These are phyloP conservation scores for Orbilia oligospora DNA, from an alignment of 2,329 filamentous ascomycete genomes.

Conservation along the genomic window DNA sequence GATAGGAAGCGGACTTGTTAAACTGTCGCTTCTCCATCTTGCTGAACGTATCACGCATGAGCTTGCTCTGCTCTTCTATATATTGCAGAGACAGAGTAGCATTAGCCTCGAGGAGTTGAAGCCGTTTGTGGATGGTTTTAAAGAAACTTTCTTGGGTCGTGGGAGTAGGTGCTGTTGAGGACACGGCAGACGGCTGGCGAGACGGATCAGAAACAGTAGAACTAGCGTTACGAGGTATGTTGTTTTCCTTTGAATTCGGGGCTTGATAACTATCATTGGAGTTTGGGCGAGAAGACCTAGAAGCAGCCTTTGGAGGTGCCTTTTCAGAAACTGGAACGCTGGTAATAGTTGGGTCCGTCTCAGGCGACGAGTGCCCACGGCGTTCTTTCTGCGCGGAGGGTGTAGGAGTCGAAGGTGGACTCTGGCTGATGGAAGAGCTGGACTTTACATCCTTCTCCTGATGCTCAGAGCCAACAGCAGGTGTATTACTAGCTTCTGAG, in stretches of 20 bases:
- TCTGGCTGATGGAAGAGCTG: slow-evolving; percentile 31
- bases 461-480: slow-evolving; percentile 36
- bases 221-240: slow-evolving; percentile 61
- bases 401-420: slow-evolving; percentile 14
- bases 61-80: slow-evolving; percentile 94
- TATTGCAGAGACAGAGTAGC: slow-evolving; percentile 94
- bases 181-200: slow-evolving; percentile 67
- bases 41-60: slow-evolving; percentile 86
- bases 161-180: slow-evolving; percentile 74
- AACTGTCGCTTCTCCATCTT: slow-evolving; percentile 90
- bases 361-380: slow-evolving; percentile 11
- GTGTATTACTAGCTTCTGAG: neutral
- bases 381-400: slow-evolving; percentile 24
- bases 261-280: slow-evolving; percentile 64
- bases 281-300: slow-evolving; percentile 21
- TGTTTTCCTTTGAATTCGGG: slow-evolving; percentile 57
- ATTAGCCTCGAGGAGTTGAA: slow-evolving; percentile 91
- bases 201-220: slow-evolving; percentile 63
- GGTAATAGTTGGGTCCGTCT: slow-evolving; percentile 41
- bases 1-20: slow-evolving; percentile 83
- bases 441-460: slow-evolving; percentile 43
- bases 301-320: slow-evolving; percentile 8
- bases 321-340: slow-evolving; percentile 35
- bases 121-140: slow-evolving; percentile 92
- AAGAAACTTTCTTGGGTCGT: slow-evolving; percentile 98